Conservation (phyloP, 164 flowering plant genomes). For the Protea cynaroides region DNA sequence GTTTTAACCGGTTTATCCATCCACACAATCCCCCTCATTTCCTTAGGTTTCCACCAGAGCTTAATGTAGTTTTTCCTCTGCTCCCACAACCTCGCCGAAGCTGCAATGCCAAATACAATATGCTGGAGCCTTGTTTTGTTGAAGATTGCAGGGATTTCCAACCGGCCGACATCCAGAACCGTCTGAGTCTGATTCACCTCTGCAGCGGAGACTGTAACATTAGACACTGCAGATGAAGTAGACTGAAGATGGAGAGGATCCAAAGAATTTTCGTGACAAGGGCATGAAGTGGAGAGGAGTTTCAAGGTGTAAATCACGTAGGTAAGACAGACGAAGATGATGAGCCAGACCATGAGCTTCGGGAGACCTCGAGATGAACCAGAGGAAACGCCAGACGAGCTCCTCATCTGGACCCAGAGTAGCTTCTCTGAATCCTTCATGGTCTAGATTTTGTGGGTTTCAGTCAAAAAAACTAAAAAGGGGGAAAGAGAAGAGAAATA, state of each 20-base stretch:
- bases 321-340: constrained; percentile 60
- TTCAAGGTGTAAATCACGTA: constrained; percentile 67
- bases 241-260: constrained; percentile 1
- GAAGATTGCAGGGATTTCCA: background rate
- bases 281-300: constrained; percentile 33
- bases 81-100: constrained; percentile 49
- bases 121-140: constrained; percentile 33
- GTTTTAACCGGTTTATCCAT: constrained; percentile 30
- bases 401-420: constrained; percentile 39
- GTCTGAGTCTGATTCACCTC: background rate
- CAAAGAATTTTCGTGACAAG: constrained; percentile 5
- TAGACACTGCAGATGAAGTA: background rate
- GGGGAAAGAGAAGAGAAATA: too few species aligned
- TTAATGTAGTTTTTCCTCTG: constrained; percentile 54
- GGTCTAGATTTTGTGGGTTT: background rate
- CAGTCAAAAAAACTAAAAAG: background rate
- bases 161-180: background rate
- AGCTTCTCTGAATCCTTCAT: constrained; percentile 48
- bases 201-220: background rate
- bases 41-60: constrained; percentile 44
- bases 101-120: constrained; percentile 59
- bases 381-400: constrained; percentile 1
- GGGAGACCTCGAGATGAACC: constrained; percentile 25
- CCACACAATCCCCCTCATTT: constrained; percentile 60
- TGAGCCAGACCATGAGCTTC: constrained; percentile 53